phyloP scores from a whole-genome alignment of 2,329 filamentous ascomycete species.

The Pestalotiopsis sp. region DNA sequence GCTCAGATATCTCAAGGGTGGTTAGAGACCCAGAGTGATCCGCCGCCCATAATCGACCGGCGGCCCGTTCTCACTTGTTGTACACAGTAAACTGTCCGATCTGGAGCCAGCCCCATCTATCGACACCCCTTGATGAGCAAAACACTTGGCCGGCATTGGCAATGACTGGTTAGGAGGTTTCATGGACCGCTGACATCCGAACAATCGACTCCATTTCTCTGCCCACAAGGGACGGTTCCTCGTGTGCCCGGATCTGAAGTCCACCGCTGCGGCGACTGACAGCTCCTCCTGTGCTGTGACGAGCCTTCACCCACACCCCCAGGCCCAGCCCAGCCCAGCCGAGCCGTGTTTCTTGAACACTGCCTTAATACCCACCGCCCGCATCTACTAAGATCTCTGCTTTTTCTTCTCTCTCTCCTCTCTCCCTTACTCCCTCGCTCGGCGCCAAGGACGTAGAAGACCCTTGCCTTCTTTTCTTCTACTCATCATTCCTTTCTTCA shows the following conservation, averaged over 20 bases:
- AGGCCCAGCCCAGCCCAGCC: constrained; percentile 29
- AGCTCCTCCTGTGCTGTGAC: constrained; percentile 41
- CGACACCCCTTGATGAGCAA: constrained; percentile 4
- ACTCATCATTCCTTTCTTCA: constrained; percentile 44
- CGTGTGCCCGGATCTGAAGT: constrained; percentile 10
- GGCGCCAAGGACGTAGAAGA: constrained; percentile 49
- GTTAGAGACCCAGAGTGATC: background rate
- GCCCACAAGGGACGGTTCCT: constrained; percentile 6
- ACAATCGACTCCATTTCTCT: constrained; percentile 23
- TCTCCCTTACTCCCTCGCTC: constrained; percentile 33
- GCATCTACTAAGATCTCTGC: constrained; percentile 27
- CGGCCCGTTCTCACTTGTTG: background rate
- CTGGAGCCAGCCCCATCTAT: constrained; percentile 9
- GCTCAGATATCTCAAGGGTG: background rate
- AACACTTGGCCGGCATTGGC: constrained; percentile 3
- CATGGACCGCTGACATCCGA: constrained; percentile 44
- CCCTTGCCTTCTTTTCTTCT: constrained; percentile 39
- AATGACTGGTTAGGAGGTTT: constrained; percentile 36
- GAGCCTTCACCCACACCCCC: constrained; percentile 22
- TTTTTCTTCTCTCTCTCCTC: constrained; percentile 21
- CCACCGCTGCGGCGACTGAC: constrained; percentile 6
- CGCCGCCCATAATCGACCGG: background rate
- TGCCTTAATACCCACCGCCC: constrained; percentile 37
- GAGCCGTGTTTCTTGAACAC: constrained; percentile 27
- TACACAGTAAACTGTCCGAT: background rate